Evolutionary conservation across 164 flowering plant species (phyloP).

Genomic region (Macadamia integrifolia): DNA sequence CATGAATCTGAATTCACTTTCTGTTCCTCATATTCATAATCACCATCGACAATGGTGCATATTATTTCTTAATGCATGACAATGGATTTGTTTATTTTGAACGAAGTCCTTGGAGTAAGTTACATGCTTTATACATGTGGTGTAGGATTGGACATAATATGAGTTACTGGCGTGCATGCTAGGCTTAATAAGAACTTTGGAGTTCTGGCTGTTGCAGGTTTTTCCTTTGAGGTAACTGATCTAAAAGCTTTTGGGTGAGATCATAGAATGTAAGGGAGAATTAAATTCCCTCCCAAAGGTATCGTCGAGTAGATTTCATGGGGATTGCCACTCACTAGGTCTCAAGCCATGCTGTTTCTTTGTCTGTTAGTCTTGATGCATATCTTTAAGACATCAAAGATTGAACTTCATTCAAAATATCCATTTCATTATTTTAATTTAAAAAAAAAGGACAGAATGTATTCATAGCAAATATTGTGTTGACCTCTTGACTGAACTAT

Average conservation of each 20-base stretch:
- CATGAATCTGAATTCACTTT: not conserved
- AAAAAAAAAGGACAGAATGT: too few species aligned
- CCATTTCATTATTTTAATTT: too few species aligned
- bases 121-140: constrained; percentile 38
- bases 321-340: constrained; percentile 3
- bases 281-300: constrained; percentile 4
- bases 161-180: constrained; percentile 36
- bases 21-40: not conserved
- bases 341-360: not conserved
- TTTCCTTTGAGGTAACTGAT: constrained; percentile 60
- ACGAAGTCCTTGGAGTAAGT: constrained; percentile 13
- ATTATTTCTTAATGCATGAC: not conserved
- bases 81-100: not conserved
- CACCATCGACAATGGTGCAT: not conserved
- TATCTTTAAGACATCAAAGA: not conserved
- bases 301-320: constrained; percentile 9
- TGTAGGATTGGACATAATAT: constrained; percentile 51
- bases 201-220: constrained; percentile 54
- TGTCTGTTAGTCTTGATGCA: not conserved
- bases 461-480: not conserved
- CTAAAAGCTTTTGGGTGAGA: constrained; percentile 31
- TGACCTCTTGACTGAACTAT: not conserved
- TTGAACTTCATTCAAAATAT: too few species aligned
- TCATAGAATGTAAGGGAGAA: constrained; percentile 16
- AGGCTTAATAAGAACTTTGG: constrained; percentile 45